These are phyloP conservation scores for Aegilops speltoides DNA, from an alignment of 176 grass and related monocot genomes.

Conservation along the genomic window DNA sequence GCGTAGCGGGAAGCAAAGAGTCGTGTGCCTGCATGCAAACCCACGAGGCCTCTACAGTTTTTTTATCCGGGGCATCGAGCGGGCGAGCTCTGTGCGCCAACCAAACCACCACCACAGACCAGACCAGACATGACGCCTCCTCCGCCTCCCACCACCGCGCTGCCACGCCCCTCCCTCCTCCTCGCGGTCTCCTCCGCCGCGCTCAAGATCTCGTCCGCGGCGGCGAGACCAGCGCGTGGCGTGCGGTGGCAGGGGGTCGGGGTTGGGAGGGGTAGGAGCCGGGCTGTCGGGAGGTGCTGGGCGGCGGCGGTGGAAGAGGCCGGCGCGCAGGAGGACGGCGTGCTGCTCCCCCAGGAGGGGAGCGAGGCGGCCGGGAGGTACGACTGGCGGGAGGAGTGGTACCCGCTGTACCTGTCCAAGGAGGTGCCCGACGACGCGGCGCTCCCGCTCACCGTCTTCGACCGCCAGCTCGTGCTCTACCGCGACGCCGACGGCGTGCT, in stretches of 20 bases:
- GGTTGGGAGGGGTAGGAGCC: neutral
- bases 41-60: neutral
- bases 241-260: conserved; percentile 17
- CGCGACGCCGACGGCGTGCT: conserved; percentile 68
- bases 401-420: conserved; percentile 75
- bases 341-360: conserved; percentile 54
- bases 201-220: neutral
- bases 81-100: conserved; percentile 33
- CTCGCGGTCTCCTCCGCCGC: neutral
- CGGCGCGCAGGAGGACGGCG: conserved; percentile 56
- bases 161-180: neutral
- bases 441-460: conserved; percentile 79
- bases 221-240: neutral
- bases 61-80: neutral
- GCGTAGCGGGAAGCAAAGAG: neutral
- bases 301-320: conserved; percentile 57
- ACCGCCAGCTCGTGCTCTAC: conserved; percentile 87
- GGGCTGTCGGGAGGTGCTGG: neutral
- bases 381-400: conserved; percentile 96
- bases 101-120: conserved; percentile 22
- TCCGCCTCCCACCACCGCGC: neutral
- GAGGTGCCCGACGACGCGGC: conserved; percentile 80
- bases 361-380: conserved; percentile 39
- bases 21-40: neutral
- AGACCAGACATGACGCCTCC: conserved; percentile 1